Base-by-base conservation (phyloP, 148 eudicot species). In the Vaccinium corymbosum region DNA sequence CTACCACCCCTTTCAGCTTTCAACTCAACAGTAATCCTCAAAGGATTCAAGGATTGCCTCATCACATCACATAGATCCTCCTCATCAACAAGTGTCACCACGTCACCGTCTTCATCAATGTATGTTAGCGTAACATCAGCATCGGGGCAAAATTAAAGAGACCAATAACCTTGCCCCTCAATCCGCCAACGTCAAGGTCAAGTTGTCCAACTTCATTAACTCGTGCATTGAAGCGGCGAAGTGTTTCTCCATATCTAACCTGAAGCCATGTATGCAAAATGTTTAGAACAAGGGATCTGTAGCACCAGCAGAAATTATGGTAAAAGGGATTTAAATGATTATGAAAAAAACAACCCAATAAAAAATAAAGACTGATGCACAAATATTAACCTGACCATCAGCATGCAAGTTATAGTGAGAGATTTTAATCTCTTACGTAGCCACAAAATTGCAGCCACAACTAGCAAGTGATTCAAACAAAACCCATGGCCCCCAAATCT, bases 191-290 rank as follows among this genome's bases (percentile, higher is more conserved):
- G 80, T 86, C 88, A 85, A 95, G 88, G 78, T 86, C 88, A 82
- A 97, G 86, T 9, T 74, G 80, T 57, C 86, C 89, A 77, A 87
- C 91, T 85, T 82, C 94, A 83, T 80, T 82, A 72, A 91, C 82
- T 52, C 48, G 79, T 16, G 90, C 95, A 91, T 83, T 93, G 88
- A 97, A 97, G 70, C 99, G 99, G 87, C 99, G 88, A 19, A 97
- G 98, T 3, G 90, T 90, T 50, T 91, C 89, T 75, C 89, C 98
- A 90, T 92, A 91, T 81, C 92, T 94, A 62, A 90, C 98, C 99
- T 97, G 90, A 81, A 87, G 51, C 56, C 27, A 64, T 7, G 55
- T 12, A 25, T 19, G 48, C 11, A 83, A 22, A 12, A 49, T 35
- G 22, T 11, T n/a, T 3, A 81, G 61, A 61, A 80, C 11, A 74